Evolutionary conservation across 345 rosid species (phyloP), one percentile per base, ranked within the genome.

Genomic region (Gossypium stocksii): DNA sequence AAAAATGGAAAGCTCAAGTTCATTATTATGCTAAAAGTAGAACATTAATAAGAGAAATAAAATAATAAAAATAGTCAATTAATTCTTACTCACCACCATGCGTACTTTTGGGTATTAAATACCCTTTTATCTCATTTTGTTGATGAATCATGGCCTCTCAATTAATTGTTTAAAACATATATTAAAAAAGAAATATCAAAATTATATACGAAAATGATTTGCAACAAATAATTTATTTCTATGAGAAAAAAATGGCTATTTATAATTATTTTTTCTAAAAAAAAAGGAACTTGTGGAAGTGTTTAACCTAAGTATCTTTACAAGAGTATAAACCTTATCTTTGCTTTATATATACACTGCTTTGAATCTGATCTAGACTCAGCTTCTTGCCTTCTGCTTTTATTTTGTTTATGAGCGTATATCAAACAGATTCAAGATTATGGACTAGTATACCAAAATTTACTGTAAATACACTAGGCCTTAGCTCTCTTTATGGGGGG

Each of bases 261-360:
- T 54, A 54, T 54, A 54, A n/a, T 54, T 15, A 54, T 17, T 19
- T n/a, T n/a, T 45, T 22, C 0, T 3, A 29, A 5, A 34, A 34
- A 27, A 25, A 7, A 11, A 23, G 13, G 27, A 23, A 22, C 43
- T 25, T 68, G 15, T 22, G 8, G 1, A 49, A 51, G 43, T 68
- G 43, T 68, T n/a, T 25, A 25, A 10, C 72, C 38, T 23, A 75
- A 43, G 79, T 71, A 78, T 72, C 72, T 85, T 82, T 81, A 81
- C 88, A 80, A 57, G 80, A 76, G 78, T 85, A 72, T 77, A 46
- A 76, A 72, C 84, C 72, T 67, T 68, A 76, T 61, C 83, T 80
- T 66, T 76, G 82, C 77, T 59, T 45, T 82, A 80, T 88, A 85
- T 88, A 80, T 84, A 89, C 90, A 86, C 67, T 84, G 82, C 83